A percentile compares a stretch with the other conserved stretches of the same genome.
These are phyloP conservation scores for Starmera quercuum DNA, from an alignment of 805 yeast genomes.

Conservation along the genomic window DNA sequence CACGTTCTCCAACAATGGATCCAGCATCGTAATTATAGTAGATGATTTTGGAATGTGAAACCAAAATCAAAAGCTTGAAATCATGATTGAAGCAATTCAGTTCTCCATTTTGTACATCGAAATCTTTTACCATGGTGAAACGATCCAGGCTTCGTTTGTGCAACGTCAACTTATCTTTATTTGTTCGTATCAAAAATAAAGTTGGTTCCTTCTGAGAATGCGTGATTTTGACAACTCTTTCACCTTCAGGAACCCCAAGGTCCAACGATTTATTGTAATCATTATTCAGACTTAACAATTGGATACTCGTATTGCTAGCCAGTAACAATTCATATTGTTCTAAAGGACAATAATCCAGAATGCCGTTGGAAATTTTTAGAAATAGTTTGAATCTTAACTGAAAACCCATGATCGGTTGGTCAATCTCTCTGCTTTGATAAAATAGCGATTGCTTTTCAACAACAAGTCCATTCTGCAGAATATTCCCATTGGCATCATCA, in stretches of 20 bases:
- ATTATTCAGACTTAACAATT: conserved; percentile 11
- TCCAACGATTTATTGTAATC: conserved; percentile 7
- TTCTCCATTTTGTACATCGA: neutral
- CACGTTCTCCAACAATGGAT: neutral
- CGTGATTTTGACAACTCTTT: neutral
- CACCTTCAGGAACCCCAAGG: conserved; percentile 1
- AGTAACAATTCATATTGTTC: conserved; percentile 9
- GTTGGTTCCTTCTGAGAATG: neutral
- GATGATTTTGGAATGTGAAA: neutral
- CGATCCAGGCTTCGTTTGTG: neutral
- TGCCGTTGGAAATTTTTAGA: conserved; percentile 17
- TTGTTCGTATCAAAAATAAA: conserved; percentile 3
- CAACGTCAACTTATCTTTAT: neutral
- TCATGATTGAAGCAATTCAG: neutral
- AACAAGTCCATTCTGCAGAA: conserved; percentile 19
- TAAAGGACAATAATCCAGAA: conserved; percentile 15
- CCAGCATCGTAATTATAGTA: conserved; percentile 1
- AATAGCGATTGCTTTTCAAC: conserved; percentile 6
- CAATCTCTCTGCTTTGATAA: conserved; percentile 12
- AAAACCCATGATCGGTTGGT: conserved; percentile 12
- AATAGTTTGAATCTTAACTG: conserved; percentile 20
- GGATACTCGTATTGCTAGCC: conserved; percentile 9
- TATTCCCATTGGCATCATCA: conserved; percentile 6
- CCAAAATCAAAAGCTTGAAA: neutral
- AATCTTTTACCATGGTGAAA: neutral